Evolutionary conservation across 208 protist species (phyloP), one percentile per base, ranked within the genome.

Genomic region (Angomonas deanei): DNA sequence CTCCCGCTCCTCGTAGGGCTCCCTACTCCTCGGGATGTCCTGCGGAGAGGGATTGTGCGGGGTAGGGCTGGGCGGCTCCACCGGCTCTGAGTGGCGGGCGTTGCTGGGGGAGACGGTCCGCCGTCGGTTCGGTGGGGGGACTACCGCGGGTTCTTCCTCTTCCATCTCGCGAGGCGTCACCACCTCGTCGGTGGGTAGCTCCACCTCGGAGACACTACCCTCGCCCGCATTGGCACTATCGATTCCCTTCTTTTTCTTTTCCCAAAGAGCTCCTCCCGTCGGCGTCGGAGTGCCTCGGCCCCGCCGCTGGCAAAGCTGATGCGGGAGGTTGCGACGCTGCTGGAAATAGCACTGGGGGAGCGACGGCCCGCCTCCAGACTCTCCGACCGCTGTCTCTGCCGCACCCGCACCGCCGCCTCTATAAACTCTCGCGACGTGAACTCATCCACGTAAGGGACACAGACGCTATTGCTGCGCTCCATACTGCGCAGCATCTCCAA

Each of bases 261-360:
- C 28, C 53, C 21, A 31, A 93, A 90, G 31, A 90, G 72, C 15
- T 74, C 76, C 27, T 76, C 68, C 1, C 86, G 83, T n/a, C 86
- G 72, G 11, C 61, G 65, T 23, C 68, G 68, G 17, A 90, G 75
- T 1, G 82, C 78, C 39, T 84, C 78, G 0, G 74, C 67, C 46
- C 65, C 79, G 64, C 76, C 76, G 50, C 72, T 72, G 4, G 70
- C 63, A 52, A 65, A 80, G 50, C 61, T 76, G 47, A 68, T 42
- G 24, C 57, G 67, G 17, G 72, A 77, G 8, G 46, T 64, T 0
- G 70, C 49, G 49, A 59, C 17, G 36, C 57, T 76, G 15, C 60
- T 17, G 23, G 69, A 64, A 15, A 65, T 63, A 2, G 54, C 53
- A 21, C 61, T 67, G 17, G 63, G 39, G 48, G 66, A 71, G 15